These are phyloP conservation scores for Astragalus membranaceus DNA, from an alignment of 306 rosid species.

Conservation along the genomic window DNA sequence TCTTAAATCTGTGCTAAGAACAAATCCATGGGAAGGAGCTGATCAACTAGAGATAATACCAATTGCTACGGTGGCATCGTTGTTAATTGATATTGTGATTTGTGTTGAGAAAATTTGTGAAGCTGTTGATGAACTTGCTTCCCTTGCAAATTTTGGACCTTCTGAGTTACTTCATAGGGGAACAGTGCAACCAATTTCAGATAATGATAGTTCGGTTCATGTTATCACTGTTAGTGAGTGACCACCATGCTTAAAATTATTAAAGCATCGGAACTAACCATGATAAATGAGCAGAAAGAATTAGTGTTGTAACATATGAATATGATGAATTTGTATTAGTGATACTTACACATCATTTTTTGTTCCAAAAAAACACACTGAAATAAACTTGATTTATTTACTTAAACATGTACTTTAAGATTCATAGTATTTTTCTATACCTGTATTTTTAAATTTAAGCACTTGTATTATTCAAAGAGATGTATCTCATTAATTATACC, in stretches of 20 bases:
- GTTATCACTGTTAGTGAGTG: not conserved
- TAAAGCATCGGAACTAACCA: no score
- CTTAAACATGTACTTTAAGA: no score
- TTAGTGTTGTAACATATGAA: no score
- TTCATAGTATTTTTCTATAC: no score
- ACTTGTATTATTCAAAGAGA: no score
- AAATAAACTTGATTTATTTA: no score
- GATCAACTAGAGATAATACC: slow-evolving; percentile 23
- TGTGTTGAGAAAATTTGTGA: slow-evolving; percentile 26
- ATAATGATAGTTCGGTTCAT: slow-evolving; percentile 4
- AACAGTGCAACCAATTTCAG: slow-evolving; percentile 18
- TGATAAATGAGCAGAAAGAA: no score
- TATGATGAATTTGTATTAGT: no score
- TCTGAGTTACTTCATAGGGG: slow-evolving; percentile 2
- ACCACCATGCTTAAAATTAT: not conserved
- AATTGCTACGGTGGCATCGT: slow-evolving; percentile 23
- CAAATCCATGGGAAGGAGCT: slow-evolving; percentile 20
- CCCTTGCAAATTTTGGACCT: slow-evolving; percentile 18
- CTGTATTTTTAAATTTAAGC: no score
- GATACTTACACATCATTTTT: no score
- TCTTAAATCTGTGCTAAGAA: slow-evolving; percentile 26
- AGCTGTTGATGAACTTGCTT: slow-evolving; percentile 27
- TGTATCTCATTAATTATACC: no score
- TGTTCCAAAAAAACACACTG: no score
- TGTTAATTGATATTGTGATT: slow-evolving; percentile 28